Evolutionary conservation across 2,329 filamentous ascomycete species (phyloP).

Genomic region (Scedosporium boydii): DNA sequence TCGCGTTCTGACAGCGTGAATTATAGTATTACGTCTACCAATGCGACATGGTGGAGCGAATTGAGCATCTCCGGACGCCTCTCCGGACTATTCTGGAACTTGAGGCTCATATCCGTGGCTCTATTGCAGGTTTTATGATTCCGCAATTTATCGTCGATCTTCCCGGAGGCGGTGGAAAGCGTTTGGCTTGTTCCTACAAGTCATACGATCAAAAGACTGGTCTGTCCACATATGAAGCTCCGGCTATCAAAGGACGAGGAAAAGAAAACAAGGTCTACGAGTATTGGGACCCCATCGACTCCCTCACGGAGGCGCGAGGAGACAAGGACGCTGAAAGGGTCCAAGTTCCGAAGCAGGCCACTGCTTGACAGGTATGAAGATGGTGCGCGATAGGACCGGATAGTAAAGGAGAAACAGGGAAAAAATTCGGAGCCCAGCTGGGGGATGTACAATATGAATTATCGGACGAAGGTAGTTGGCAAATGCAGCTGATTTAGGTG

Average conservation of each 20-base stretch:
- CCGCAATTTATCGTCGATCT: slow-evolving; percentile 55
- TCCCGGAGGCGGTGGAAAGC: slow-evolving; percentile 54
- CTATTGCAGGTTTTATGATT: slow-evolving; percentile 52
- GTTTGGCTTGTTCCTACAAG: slow-evolving; percentile 42
- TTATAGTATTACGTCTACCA: slow-evolving; percentile 56
- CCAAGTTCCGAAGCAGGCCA: not conserved
- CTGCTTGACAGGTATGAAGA: not conserved
- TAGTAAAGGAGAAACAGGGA: too few species aligned
- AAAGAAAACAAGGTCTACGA: slow-evolving; percentile 40
- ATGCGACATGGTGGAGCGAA: slow-evolving; percentile 50
- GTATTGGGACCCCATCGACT: slow-evolving; percentile 44
- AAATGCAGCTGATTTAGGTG: too few species aligned
- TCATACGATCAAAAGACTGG: slow-evolving; percentile 45
- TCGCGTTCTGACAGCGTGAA: not conserved
- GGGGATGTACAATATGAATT: too few species aligned
- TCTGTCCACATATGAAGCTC: slow-evolving; percentile 44
- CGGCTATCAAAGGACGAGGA: slow-evolving; percentile 36
- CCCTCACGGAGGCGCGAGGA: not conserved
- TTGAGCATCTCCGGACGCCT: slow-evolving; percentile 55
- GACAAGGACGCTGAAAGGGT: not conserved
- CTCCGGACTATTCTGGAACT: slow-evolving; percentile 48
- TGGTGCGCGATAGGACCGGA: not conserved
- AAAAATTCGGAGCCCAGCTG: too few species aligned
- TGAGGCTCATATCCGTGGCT: slow-evolving; percentile 48
- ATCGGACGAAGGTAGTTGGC: too few species aligned